Percentiles rank a stretch among this genome's conserved stretches.
phyloP scores from a whole-genome alignment of 495 filamentous ascomycete genomes.

The Penicillium canescens region DNA sequence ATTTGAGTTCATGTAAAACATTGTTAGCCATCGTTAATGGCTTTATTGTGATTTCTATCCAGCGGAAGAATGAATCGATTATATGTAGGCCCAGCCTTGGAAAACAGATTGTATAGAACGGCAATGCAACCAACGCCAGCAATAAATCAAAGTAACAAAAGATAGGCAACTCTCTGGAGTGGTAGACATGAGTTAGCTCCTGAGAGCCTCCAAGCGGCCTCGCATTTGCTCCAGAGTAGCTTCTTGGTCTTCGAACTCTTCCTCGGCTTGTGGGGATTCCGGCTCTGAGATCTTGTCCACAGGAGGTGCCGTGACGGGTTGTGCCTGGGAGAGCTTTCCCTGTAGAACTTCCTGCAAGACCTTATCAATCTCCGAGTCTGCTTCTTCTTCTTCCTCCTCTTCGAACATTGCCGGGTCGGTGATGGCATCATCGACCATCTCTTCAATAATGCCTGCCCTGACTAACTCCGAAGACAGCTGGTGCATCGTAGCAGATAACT shows the following conservation, averaged over 20 bases:
- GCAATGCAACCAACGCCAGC: slow-evolving; percentile 16
- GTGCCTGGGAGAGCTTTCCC: slow-evolving; percentile 73
- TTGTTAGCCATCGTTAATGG: too few species aligned
- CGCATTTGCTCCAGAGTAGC: slow-evolving; percentile 92
- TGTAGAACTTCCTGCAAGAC: slow-evolving; percentile 86
- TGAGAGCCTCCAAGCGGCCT: slow-evolving; percentile 83
- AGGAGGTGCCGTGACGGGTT: slow-evolving; percentile 48
- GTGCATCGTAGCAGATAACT: slow-evolving; percentile 86
- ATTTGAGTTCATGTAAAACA: too few species aligned
- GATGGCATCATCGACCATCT: slow-evolving; percentile 87
- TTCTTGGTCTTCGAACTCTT: slow-evolving; percentile 82
- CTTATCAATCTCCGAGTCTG: slow-evolving; percentile 89
- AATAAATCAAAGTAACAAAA: background rate
- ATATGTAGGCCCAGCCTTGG: slow-evolving; percentile 22
- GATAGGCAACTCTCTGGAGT: background rate
- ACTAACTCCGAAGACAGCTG: slow-evolving; percentile 87
- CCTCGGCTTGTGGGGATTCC: slow-evolving; percentile 31
- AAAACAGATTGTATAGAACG: slow-evolving; percentile 14
- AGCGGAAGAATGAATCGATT: slow-evolving; percentile 1
- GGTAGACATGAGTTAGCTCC: slow-evolving; percentile 60
- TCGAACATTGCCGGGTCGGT: slow-evolving; percentile 71
- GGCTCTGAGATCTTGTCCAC: slow-evolving; percentile 51
- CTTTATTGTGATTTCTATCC: too few species aligned
- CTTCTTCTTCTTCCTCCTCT: slow-evolving; percentile 90
- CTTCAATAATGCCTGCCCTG: slow-evolving; percentile 94